These are phyloP conservation scores for Tripterygium wilfordii DNA, from an alignment of 177 flowering plant genomes.

Conservation along the genomic window DNA sequence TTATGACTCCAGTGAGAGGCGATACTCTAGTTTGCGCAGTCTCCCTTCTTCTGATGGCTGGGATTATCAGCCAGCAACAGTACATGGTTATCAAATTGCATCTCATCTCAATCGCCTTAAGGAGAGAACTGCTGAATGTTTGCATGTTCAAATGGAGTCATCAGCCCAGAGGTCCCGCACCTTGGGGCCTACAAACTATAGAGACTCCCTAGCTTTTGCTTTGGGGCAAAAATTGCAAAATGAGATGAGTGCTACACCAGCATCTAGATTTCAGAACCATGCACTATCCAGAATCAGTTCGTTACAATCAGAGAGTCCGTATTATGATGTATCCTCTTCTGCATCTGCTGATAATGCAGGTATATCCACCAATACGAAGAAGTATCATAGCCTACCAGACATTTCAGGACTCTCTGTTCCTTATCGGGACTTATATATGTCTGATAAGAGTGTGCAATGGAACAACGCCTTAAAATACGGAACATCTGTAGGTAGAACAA, in stretches of 20 bases:
- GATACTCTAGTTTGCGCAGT: conserved; percentile 73
- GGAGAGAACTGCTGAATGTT: conserved; percentile 33
- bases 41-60: conserved; percentile 55
- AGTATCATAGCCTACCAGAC: conserved; percentile 88
- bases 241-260: conserved; percentile 32
- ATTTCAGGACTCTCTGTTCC: conserved; percentile 66
- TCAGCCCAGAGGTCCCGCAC: conserved; percentile 34
- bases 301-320: conserved; percentile 44
- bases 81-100: conserved; percentile 82
- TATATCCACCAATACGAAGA: conserved; percentile 44
- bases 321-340: conserved; percentile 32
- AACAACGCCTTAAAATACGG: conserved; percentile 42
- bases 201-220: conserved; percentile 37
- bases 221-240: conserved; percentile 45
- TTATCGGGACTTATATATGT: conserved; percentile 24
- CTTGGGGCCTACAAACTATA: conserved; percentile 36
- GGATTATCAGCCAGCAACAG: conserved; percentile 85
- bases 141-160: conserved; percentile 32
- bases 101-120: conserved; percentile 52
- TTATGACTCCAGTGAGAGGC: conserved; percentile 56
- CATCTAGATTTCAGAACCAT: conserved; percentile 48
- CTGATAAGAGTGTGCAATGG: conserved; percentile 43
- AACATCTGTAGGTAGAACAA: conserved; percentile 32
- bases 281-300: conserved; percentile 41
- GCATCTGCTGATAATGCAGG: conserved; percentile 30